These are phyloP conservation scores for Cylindrotheca closterium DNA, from an alignment of 108 stramenopile genomes.

Conservation along the genomic window DNA sequence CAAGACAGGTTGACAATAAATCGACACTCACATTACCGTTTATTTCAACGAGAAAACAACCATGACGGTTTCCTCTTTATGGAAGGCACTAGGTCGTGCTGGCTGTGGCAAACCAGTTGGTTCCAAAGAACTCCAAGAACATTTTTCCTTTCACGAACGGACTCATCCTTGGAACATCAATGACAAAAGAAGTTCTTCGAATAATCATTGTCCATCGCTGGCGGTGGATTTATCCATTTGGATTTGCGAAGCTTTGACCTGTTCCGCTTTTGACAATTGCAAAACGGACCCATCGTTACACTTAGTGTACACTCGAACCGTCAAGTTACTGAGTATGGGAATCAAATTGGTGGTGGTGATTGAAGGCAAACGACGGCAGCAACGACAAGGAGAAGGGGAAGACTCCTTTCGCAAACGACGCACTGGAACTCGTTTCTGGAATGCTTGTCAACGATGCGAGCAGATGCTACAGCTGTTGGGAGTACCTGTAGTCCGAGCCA, in stretches of 20 bases:
- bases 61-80: constrained; percentile 83
- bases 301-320: constrained; percentile 76
- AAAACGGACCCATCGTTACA: constrained; percentile 69
- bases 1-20: no score
- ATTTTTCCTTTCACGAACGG: constrained; percentile 2
- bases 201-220: constrained; percentile 38
- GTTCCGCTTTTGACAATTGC: constrained; percentile 51
- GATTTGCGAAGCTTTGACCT: constrained; percentile 80
- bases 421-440: constrained; percentile 61
- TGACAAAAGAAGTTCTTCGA: background rate
- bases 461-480: constrained; percentile 75
- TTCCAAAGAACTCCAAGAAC: constrained; percentile 38
- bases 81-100: constrained; percentile 71
- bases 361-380: constrained; percentile 80
- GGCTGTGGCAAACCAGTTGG: constrained; percentile 69
- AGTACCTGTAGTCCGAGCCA: constrained; percentile 87
- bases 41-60: no score
- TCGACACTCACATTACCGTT: no score
- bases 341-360: constrained; percentile 92
- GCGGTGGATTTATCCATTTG: constrained; percentile 95
- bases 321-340: constrained; percentile 84
- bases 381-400: background rate
- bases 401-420: constrained; percentile 42
- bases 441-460: constrained; percentile 65
- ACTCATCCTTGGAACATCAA: constrained; percentile 46